phyloP scores from a whole-genome alignment of 1,139 yeast species.

The Sugiyamaella pinicola region DNA sequence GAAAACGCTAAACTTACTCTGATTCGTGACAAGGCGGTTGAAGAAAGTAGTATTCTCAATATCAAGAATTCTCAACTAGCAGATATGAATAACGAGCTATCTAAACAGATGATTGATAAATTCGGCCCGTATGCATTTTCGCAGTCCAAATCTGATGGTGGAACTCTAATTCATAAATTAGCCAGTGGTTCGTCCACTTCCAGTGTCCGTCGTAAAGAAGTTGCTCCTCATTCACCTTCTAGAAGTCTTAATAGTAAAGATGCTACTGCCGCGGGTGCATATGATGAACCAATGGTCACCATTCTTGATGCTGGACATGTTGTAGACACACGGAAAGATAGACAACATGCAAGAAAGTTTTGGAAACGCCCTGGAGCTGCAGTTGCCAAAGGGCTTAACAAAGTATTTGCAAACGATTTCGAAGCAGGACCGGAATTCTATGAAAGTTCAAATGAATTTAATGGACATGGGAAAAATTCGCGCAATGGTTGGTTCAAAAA shows the following conservation, averaged over 20 bases:
- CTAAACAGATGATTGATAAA: constrained; percentile 42
- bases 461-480: constrained; percentile 6
- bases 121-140: constrained; percentile 33
- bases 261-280: background rate
- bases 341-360: constrained; percentile 32
- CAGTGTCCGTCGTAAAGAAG: constrained; percentile 12
- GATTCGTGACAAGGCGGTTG: constrained; percentile 37
- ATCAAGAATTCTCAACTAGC: constrained; percentile 43
- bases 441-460: constrained; percentile 19
- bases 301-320: constrained; percentile 34
- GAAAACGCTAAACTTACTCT: constrained; percentile 38
- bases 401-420: constrained; percentile 40
- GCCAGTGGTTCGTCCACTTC: background rate
- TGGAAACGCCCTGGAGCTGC: constrained; percentile 46
- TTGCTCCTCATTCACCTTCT: constrained; percentile 12
- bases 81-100: constrained; percentile 45
- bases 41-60: constrained; percentile 41
- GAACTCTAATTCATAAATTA: constrained; percentile 1
- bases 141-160: constrained; percentile 9
- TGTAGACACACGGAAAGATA: constrained; percentile 16
- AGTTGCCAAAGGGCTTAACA: constrained; percentile 44
- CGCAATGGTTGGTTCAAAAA: constrained; percentile 26
- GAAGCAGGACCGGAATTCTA: constrained; percentile 24
- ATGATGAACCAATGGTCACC: constrained; percentile 41
- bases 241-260: background rate